Base-by-base conservation (phyloP, 163 green algal species). In the Trebouxia gelatinosa region DNA sequence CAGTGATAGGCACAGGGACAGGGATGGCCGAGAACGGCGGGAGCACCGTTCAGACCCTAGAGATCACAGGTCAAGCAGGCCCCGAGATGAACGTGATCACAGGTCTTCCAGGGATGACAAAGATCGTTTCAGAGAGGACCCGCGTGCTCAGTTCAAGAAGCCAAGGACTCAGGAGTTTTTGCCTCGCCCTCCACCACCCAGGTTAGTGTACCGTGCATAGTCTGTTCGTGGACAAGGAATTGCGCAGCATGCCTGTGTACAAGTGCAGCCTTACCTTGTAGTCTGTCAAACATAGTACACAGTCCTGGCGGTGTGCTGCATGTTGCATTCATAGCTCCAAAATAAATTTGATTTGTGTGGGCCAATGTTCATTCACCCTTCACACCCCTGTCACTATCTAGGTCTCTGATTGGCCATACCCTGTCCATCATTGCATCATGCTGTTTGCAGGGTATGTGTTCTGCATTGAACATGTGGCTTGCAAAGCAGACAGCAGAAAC, bases 361-460 rank as follows among this genome's bases (percentile, higher is more conserved):
- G n/a, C n/a, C n/a, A n/a, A n/a, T n/a, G n/a, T n/a, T n/a, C n/a
- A n/a, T n/a, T n/a, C n/a, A n/a, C n/a, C n/a, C n/a, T n/a, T n/a
- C n/a, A n/a, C n/a, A n/a, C n/a, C n/a, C n/a, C n/a, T n/a, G n/a
- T n/a, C n/a, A n/a, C n/a, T n/a, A n/a, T n/a, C n/a, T n/a, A n/a
- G n/a, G n/a, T n/a, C n/a, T n/a, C n/a, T n/a, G n/a, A n/a, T n/a
- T n/a, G n/a, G n/a, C n/a, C n/a, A n/a, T n/a, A n/a, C n/a, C n/a
- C n/a, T n/a, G n/a, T n/a, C n/a, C n/a, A n/a, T n/a, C n/a, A n/a
- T 72, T 72, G 64, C 64, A 72, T 43, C 38, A 72, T 72, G 64
- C 38, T 70, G 64, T 6, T 72, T 72, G 64, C 64, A 72, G 64
- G 64, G 50, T 37, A 70, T 70, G 11, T 72, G 64, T 72, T 72